Base-by-base conservation (phyloP, 495 filamentous ascomycete species). In the Xylaria venustula region DNA sequence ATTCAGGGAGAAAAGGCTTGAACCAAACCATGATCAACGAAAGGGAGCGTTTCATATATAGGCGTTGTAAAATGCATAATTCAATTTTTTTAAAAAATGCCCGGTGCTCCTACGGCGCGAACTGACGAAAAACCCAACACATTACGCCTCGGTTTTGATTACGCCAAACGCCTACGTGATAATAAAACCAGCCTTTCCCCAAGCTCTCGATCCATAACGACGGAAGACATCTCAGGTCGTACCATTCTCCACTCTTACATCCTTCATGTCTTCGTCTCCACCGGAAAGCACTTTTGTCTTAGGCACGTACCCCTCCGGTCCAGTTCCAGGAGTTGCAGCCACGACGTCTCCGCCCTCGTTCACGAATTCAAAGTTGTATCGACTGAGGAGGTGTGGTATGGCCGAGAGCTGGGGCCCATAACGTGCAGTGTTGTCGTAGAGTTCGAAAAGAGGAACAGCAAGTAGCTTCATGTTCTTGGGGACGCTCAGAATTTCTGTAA, bases 391-490 rank as follows among this genome's bases (percentile, higher is more conserved):
- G 68, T 98, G 95, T 7, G 94, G 94, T 46, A 98, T 97, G 2
- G 94, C 93, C 0, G 91, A 95, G 3, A 98, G 85, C 73, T 98
- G 94, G 4, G 94, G 94, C 0, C 94, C 94, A 70, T 98, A 98
- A 60, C 94, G 80, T 2, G 87, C 89, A 1, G 91, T 96, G 76
- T 98, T 98, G 69, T 98, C 94, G 77, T 97, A 98, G 19, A 98
- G 83, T 76, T 98, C 94, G 75, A 97, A 98, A 0, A 98, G 81
- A 3, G 94, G 94, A 2, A 98, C 94, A 11, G 94, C 94, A 23
- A 98, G 86, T 7, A 98, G 84, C 73, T 98, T 98, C 94, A 98
- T 98, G 78, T 98, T 98, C 82, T 98, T 98, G 1, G 94, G 94
- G 17, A 98, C 95, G 66, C 87, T 91, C 45, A 98, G 85, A n/a